Evolutionary conservation across 2,329 filamentous ascomycete genomes (phyloP), one percentile per base, ranked within the genome.

Genomic region (Alternaria incomplexa): DNA sequence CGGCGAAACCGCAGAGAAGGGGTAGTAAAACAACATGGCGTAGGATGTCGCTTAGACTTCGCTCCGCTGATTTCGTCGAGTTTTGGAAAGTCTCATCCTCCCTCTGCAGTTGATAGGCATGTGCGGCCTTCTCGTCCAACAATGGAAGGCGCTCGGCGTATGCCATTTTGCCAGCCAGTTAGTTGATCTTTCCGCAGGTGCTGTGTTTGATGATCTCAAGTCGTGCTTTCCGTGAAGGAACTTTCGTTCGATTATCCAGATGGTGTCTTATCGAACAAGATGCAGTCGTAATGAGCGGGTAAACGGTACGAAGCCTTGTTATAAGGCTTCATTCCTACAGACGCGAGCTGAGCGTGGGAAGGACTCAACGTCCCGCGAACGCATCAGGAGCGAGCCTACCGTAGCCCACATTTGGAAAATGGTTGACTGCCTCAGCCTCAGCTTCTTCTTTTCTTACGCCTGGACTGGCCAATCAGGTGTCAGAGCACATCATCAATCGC

Each of bases 381-480:
- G 40, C 23, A 45, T 20, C 53, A 25, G 46, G 47, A 54, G 50
- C 62, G 60, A 65, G 58, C 52, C 58, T 64, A 46, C 53, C 48
- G 63, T 25, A 40, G 56, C 48, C 68, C 62, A 44, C 43, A 70
- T 67, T 58, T 51, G 67, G 70, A 40, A 57, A 71, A 72, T 68
- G 68, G 67, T 55, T 63, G 52, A 65, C 46, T 50, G 63, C 60
- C 65, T 71, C 66, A 73, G 69, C 69, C 66, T 67, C 70, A 58
- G 57, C 61, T 40, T 47, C 32, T 46, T 43, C 20, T 30, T 50
- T 50, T 11, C 43, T 40, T 25, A 26, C 30, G 54, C 25, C 32
- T 23, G 32, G 22, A 58, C 55, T 44, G 40, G 25, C 67, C 66
- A 66, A 66, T 67, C 58, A 62, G 6, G 11, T 20, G 28, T 23